A percentile compares a stretch with the other conserved stretches of the same genome.
These are phyloP conservation scores for Kuraishia cidri DNA, from an alignment of 805 yeast genomes.

Conservation along the genomic window DNA sequence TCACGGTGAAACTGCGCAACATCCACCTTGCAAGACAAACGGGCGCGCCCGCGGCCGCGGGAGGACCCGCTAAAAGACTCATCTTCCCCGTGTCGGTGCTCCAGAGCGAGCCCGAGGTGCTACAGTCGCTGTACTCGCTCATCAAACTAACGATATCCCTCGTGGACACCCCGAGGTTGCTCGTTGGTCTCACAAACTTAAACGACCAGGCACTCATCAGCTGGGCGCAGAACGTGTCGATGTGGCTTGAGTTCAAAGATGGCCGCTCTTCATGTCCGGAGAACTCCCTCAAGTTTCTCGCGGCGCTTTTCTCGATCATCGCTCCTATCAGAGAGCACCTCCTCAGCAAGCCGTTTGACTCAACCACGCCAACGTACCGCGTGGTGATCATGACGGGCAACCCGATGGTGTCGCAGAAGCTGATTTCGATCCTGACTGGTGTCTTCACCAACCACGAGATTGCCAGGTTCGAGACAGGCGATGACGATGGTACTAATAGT, in stretches of 20 bases:
- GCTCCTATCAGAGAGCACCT: constrained; percentile 26
- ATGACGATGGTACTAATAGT: not conserved
- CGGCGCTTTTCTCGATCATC: constrained; percentile 36
- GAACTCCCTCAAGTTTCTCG: constrained; percentile 25
- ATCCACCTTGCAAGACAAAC: not conserved
- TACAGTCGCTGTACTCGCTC: constrained; percentile 23
- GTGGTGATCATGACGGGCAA: constrained; percentile 47
- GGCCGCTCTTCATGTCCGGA: constrained; percentile 12
- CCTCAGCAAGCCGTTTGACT: constrained; percentile 23
- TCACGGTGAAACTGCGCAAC: constrained; percentile 25
- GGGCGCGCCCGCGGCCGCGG: not conserved
- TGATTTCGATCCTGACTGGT: constrained; percentile 43
- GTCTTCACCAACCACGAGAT: constrained; percentile 28
- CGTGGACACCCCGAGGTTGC: constrained; percentile 36
- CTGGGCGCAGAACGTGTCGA: constrained; percentile 43
- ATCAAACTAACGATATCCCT: constrained; percentile 28
- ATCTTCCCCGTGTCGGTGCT: constrained; percentile 27
- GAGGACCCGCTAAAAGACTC: constrained; percentile 13
- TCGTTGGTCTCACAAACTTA: constrained; percentile 28
- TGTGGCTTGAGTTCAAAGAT: constrained; percentile 50
- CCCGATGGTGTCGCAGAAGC: constrained; percentile 46
- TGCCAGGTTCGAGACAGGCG: constrained; percentile 4
- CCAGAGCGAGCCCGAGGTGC: constrained; percentile 35
- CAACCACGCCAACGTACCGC: constrained; percentile 22
- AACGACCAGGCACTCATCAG: constrained; percentile 27